phyloP scores from a whole-genome alignment of 192 early-diverging fungal species.

The Coemansia sp. region DNA sequence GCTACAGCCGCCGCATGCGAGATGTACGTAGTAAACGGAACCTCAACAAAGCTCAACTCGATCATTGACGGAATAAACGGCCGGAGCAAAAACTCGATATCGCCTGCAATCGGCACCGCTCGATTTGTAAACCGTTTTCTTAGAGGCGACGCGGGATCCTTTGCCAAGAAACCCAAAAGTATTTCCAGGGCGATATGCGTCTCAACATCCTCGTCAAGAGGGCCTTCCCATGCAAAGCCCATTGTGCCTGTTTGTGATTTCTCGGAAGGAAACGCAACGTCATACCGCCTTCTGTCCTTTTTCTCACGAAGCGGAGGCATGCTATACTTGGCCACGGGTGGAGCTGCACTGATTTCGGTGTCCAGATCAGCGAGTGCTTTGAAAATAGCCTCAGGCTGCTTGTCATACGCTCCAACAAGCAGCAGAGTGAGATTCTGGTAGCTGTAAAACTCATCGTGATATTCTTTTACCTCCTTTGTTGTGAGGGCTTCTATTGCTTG shows the following conservation, averaged over 20 bases:
- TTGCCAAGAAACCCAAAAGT: constrained; percentile 69
- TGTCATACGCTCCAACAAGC: constrained; percentile 59
- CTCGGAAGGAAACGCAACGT: constrained; percentile 65
- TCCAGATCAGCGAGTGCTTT: constrained; percentile 28
- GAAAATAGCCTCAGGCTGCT: constrained; percentile 56
- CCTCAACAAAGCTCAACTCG: constrained; percentile 62
- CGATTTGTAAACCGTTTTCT: constrained; percentile 76
- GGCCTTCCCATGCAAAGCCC: constrained; percentile 77
- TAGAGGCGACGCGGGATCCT: constrained; percentile 68
- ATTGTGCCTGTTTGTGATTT: constrained; percentile 71
- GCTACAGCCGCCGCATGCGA: constrained; percentile 42
- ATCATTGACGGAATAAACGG: constrained; percentile 62
- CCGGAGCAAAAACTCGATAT: constrained; percentile 65
- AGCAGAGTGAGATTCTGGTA: constrained; percentile 69
- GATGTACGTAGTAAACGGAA: constrained; percentile 38
- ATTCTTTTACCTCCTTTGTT: constrained; percentile 68
- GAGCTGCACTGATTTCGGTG: constrained; percentile 32
- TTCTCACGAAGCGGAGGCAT: constrained; percentile 53
- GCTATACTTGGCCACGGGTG: constrained; percentile 25
- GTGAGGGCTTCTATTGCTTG: constrained; percentile 68
- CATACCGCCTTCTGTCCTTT: constrained; percentile 43
- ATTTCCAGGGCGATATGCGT: constrained; percentile 71
- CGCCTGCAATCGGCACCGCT: constrained; percentile 63
- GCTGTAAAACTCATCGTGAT: constrained; percentile 74
- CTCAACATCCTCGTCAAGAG: constrained; percentile 65